Percentiles rank a stretch among this genome's conserved stretches.
These are phyloP conservation scores for Salix purpurea DNA, from an alignment of 345 rosid species.

Conservation along the genomic window DNA sequence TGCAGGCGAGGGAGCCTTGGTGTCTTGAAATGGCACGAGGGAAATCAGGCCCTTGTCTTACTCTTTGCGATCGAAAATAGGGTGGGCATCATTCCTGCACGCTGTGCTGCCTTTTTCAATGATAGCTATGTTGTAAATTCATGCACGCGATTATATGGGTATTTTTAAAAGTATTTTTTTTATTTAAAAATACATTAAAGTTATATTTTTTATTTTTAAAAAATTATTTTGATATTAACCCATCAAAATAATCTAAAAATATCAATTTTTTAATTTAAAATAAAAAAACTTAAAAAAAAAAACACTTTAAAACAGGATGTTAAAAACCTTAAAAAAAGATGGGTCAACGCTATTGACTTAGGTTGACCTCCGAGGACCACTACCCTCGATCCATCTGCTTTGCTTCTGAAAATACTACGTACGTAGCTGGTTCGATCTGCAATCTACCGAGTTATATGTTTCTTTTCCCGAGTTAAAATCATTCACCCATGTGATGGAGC, in stretches of 20 bases:
- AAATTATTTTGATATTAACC: too few relatives aligned
- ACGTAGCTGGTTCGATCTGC: background rate
- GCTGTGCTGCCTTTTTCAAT: constrained; percentile 23
- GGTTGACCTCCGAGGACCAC: too few relatives aligned
- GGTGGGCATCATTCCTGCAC: background rate
- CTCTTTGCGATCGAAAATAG: background rate
- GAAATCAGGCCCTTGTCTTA: constrained; percentile 25
- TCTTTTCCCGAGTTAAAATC: background rate
- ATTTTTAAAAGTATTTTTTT: too few relatives aligned
- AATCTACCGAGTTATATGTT: background rate
- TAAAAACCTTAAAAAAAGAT: too few relatives aligned
- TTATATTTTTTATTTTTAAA: too few relatives aligned
- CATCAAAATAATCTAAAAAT: too few relatives aligned
- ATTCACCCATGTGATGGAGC: background rate
- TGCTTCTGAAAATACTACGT: background rate
- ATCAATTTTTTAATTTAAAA: too few relatives aligned
- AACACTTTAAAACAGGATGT: too few relatives aligned
- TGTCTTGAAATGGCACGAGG: constrained; percentile 8
- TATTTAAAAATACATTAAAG: too few relatives aligned
- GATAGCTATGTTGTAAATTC: constrained; percentile 11
- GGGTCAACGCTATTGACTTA: too few relatives aligned
- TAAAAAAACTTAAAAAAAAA: too few relatives aligned
- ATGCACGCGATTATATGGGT: background rate
- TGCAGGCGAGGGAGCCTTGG: background rate
- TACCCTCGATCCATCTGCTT: too few relatives aligned